Evolutionary conservation across 2,329 filamentous ascomycete genomes (phyloP).

Genomic region (Ascochyta clinopodiicola): DNA sequence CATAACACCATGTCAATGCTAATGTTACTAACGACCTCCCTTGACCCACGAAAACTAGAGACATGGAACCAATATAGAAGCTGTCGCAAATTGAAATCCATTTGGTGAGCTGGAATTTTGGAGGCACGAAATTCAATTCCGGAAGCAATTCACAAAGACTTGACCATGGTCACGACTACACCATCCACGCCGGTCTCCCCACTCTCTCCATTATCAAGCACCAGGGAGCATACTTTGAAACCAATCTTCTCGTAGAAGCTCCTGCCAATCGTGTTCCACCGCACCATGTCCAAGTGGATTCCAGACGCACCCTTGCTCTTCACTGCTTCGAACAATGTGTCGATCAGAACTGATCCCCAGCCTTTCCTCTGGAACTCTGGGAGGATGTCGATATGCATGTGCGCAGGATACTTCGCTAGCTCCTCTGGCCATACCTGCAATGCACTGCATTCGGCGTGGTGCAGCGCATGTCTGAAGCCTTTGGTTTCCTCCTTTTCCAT

Average conservation of each 20-base stretch:
- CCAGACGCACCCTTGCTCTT: conserved; percentile 34
- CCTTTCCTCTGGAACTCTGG: conserved; percentile 43
- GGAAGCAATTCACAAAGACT: conserved; percentile 19
- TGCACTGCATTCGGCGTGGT: conserved; percentile 34
- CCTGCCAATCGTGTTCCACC: conserved; percentile 35
- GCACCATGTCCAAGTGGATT: conserved; percentile 48
- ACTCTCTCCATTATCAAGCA: conserved; percentile 38
- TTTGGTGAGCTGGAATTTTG: no score
- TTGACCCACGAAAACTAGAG: no score
- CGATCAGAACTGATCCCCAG: conserved; percentile 39
- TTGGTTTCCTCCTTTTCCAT: conserved; percentile 31
- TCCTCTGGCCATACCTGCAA: conserved; percentile 24
- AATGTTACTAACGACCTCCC: no score
- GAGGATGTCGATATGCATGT: conserved; percentile 49
- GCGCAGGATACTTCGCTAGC: conserved; percentile 41
- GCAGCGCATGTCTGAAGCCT: conserved; percentile 24
- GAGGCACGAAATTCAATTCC: no score
- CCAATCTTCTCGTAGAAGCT: conserved; percentile 40
- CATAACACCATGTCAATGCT: background rate
- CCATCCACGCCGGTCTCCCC: conserved; percentile 33
- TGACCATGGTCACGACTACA: conserved; percentile 34
- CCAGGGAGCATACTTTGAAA: conserved; percentile 29
- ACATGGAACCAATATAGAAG: no score
- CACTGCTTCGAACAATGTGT: conserved; percentile 29
- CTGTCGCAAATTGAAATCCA: no score